Evolutionary conservation across 495 filamentous ascomycete species (phyloP).

Genomic region (Talaromyces proteolyticus): DNA sequence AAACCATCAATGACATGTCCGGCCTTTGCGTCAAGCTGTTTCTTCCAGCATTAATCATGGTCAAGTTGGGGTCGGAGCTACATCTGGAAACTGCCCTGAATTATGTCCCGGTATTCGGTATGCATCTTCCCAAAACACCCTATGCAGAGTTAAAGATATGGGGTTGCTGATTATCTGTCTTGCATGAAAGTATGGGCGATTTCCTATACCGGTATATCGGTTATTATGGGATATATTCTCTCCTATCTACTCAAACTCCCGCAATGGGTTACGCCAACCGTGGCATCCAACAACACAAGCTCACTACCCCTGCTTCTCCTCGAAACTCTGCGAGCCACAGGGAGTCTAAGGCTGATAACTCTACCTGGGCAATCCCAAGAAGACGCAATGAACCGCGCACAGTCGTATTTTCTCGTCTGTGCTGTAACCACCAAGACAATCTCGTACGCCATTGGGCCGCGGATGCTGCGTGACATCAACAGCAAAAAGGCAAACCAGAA

Average conservation of each 20-base stretch:
- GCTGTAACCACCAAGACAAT: conserved; percentile 57
- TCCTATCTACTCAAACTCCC: conserved; percentile 51
- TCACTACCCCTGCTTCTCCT: conserved; percentile 64
- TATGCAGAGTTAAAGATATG: neutral
- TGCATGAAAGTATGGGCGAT: conserved; percentile 48
- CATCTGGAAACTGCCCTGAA: conserved; percentile 44
- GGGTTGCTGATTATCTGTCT: neutral
- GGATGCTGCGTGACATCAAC: conserved; percentile 34
- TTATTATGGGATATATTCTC: conserved; percentile 40
- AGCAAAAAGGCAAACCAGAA: conserved; percentile 12
- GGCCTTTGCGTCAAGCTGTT: conserved; percentile 63
- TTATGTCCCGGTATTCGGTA: conserved; percentile 52
- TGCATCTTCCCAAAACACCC: neutral
- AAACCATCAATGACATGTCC: conserved; percentile 56
- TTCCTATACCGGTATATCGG: conserved; percentile 48
- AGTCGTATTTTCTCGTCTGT: conserved; percentile 65
- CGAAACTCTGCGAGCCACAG: conserved; percentile 57
- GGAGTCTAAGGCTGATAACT: conserved; percentile 52
- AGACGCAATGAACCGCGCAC: conserved; percentile 55
- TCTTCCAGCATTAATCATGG: conserved; percentile 64
- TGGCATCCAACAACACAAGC: conserved; percentile 75
- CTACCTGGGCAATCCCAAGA: conserved; percentile 38
- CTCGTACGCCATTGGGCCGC: conserved; percentile 61
- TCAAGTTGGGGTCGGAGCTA: conserved; percentile 63
- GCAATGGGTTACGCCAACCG: conserved; percentile 58